phyloP scores from a whole-genome alignment of 2,329 filamentous ascomycete species.

The Colletotrichum scovillei region DNA sequence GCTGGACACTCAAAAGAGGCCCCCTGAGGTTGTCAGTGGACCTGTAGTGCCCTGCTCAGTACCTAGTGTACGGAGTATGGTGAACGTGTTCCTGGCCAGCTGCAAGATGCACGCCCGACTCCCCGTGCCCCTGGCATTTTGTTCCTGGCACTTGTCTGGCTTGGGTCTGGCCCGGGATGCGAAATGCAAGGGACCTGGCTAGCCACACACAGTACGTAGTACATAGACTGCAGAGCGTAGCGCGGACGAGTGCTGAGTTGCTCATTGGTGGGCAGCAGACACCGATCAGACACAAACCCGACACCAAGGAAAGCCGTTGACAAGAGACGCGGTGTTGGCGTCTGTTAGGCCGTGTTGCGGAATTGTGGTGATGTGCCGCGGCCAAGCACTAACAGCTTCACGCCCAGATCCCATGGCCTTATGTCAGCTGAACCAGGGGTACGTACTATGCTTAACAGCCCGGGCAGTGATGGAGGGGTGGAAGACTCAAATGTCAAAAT shows the following conservation, averaged over 20 bases:
- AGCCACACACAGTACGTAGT: too few relatives aligned
- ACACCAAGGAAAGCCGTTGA: background rate
- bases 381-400: background rate
- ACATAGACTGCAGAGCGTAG: background rate
- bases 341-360: background rate
- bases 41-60: too few relatives aligned
- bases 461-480: background rate
- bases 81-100: background rate
- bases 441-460: background rate
- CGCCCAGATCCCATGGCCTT: background rate
- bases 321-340: background rate
- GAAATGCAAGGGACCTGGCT: constrained; percentile 28
- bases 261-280: background rate
- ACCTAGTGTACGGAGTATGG: too few relatives aligned
- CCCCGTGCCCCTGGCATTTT: constrained; percentile 4
- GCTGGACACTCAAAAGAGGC: constrained; percentile 23
- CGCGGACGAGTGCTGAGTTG: too few relatives aligned
- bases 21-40: constrained; percentile 6
- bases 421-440: background rate
- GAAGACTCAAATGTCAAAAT: constrained; percentile 6
- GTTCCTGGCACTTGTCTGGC: constrained; percentile 23
- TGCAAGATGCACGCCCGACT: too few relatives aligned
- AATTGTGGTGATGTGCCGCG: background rate
- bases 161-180: constrained; percentile 18
- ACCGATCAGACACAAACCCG: background rate